phyloP scores from a whole-genome alignment of 78 protist genomes.

The Planoprotostelium fungivorum region DNA sequence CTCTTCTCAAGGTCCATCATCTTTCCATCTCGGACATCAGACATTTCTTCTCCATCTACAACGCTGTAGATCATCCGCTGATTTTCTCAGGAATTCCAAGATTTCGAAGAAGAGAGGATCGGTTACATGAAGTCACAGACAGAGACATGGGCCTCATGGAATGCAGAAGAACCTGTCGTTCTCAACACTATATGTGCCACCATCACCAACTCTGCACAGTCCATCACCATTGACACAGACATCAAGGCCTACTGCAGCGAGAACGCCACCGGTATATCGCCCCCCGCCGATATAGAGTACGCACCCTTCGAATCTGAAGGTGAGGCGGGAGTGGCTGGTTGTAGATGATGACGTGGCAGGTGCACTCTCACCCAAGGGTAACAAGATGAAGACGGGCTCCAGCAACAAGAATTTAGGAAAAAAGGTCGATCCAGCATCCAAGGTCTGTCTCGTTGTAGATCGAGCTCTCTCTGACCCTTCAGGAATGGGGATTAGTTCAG shows the following conservation, averaged over 20 bases:
- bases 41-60: background rate
- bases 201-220: constrained; percentile 19
- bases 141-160: constrained; percentile 13
- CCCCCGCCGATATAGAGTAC: constrained; percentile 34
- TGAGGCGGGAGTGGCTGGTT: constrained; percentile 6
- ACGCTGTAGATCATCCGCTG: background rate
- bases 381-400: background rate
- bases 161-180: constrained; percentile 42
- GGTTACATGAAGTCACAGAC: constrained; percentile 8
- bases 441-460: background rate
- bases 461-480: background rate
- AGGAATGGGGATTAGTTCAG: constrained; percentile 55
- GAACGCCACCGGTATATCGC: constrained; percentile 36
- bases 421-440: too few species aligned
- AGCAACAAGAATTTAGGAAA: too few species aligned
- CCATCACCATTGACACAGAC: constrained; percentile 40
- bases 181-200: constrained; percentile 10
- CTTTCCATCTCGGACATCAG: background rate
- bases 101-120: constrained; percentile 60
- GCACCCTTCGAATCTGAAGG: constrained; percentile 24
- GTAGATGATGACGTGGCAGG: background rate
- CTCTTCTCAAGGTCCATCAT: constrained; percentile 6
- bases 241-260: constrained; percentile 38
- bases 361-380: background rate
- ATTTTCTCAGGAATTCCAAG: constrained; percentile 41